Percentiles rank a stretch among this genome's conserved stretches.
Evolutionary conservation across 805 yeast genomes (phyloP).

Genomic region (Saturnispora ahearnii): DNA sequence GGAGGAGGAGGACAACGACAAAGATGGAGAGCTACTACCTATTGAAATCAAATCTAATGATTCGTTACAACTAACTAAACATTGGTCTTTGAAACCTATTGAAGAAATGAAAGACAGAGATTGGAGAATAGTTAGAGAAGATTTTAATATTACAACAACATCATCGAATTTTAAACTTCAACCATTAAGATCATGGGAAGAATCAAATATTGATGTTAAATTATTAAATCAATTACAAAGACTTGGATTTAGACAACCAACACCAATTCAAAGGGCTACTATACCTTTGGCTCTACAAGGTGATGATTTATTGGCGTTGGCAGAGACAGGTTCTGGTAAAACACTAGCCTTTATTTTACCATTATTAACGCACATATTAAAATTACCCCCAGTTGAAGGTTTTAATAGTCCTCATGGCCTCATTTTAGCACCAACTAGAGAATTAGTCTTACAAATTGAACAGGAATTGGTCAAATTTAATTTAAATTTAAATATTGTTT

Average conservation of each 20-base stretch:
- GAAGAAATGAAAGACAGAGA: constrained; percentile 69
- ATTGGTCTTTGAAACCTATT: constrained; percentile 64
- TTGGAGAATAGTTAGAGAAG: constrained; percentile 83
- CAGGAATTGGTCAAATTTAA: constrained; percentile 39
- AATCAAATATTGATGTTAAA: constrained; percentile 38
- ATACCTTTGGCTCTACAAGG: constrained; percentile 57
- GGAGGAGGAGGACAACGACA: not conserved
- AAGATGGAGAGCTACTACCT: not conserved
- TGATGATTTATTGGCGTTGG: constrained; percentile 77
- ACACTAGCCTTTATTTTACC: constrained; percentile 81
- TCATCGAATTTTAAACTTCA: constrained; percentile 47
- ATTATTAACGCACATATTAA: constrained; percentile 42
- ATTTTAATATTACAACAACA: constrained; percentile 54
- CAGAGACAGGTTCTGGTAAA: constrained; percentile 95
- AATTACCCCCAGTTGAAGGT: constrained; percentile 36
- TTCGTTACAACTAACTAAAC: constrained; percentile 16
- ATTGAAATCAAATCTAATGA: not conserved
- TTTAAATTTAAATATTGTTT: constrained; percentile 40
- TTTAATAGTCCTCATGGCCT: constrained; percentile 62
- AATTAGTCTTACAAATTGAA: constrained; percentile 81
- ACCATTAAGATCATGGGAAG: constrained; percentile 73
- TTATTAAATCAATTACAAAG: constrained; percentile 28
- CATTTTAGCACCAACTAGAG: constrained; percentile 87
- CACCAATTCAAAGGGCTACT: constrained; percentile 87
- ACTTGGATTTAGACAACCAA: constrained; percentile 53